A percentile compares a stretch with the other conserved stretches of the same genome.
Conservation (phyloP, 2,329 filamentous ascomycete genomes). For the Helotiales sp. region DNA sequence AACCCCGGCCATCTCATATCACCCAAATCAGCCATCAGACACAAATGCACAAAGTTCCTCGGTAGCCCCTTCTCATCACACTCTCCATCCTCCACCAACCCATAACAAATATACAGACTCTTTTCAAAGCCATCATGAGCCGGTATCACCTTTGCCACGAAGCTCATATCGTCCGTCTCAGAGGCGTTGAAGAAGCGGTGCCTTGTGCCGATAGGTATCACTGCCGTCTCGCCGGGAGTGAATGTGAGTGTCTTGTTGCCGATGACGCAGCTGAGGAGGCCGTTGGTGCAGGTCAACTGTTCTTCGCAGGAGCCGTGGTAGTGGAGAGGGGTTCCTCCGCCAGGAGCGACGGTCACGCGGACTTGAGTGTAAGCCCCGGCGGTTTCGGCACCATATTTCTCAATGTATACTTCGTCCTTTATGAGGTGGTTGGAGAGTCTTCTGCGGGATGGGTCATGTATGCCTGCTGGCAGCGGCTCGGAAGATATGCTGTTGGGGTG, state of each 20-base stretch:
- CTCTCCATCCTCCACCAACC: conserved; percentile 14
- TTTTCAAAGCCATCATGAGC: conserved; percentile 20
- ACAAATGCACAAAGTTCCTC: conserved; percentile 20
- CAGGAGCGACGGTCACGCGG: conserved; percentile 1
- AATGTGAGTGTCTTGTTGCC: conserved; percentile 1
- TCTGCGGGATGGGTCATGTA: conserved; percentile 10
- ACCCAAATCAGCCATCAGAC: conserved; percentile 18
- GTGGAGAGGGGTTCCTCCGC: conserved; percentile 16
- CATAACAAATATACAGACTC: conserved; percentile 16
- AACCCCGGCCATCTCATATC: conserved; percentile 23
- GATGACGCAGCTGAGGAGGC: conserved; percentile 1
- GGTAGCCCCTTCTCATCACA: conserved; percentile 17
- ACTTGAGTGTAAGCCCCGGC: conserved; percentile 13
- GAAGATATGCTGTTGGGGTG: neutral
- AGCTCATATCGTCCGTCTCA: neutral
- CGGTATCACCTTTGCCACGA: conserved; percentile 13
- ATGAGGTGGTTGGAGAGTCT: conserved; percentile 13
- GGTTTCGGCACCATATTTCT: conserved; percentile 19
- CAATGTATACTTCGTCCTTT: conserved; percentile 8
- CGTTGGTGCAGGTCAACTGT: conserved; percentile 4
- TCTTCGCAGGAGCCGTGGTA: conserved; percentile 17
- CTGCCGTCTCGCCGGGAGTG: conserved; percentile 4
- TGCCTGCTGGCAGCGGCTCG: conserved; percentile 3
- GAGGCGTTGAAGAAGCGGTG: conserved; percentile 18
- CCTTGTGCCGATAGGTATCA: conserved; percentile 16